Percentiles rank a stretch among this genome's conserved stretches.
Evolutionary conservation across 2,329 filamentous ascomycete genomes (phyloP).

Genomic region (Stagonosporopsis tanaceti): DNA sequence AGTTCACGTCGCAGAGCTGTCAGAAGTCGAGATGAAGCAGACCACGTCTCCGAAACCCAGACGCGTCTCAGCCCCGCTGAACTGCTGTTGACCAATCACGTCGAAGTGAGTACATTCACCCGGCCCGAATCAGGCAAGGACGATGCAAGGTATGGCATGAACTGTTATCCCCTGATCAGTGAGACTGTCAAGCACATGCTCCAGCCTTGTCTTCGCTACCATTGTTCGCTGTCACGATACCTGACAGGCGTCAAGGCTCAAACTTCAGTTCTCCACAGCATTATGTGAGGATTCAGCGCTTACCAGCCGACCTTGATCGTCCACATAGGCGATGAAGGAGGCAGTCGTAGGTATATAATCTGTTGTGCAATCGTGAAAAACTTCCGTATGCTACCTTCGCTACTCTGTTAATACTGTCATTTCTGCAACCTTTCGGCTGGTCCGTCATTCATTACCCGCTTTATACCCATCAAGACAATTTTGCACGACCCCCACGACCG

Average conservation of each 20-base stretch:
- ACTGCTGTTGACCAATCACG: background rate
- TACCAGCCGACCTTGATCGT: slow-evolving; percentile 10
- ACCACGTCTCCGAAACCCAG: slow-evolving; percentile 9
- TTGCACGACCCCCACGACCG: background rate
- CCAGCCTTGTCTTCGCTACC: slow-evolving; percentile 1
- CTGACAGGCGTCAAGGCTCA: slow-evolving; percentile 10
- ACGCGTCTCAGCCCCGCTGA: slow-evolving; percentile 9
- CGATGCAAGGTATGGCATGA: slow-evolving; percentile 13
- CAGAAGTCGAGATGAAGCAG: slow-evolving; percentile 20
- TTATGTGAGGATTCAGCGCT: slow-evolving; percentile 7
- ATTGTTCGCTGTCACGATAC: background rate
- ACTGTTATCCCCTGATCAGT: slow-evolving; percentile 8
- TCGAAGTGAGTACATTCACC: background rate
- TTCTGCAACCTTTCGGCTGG: slow-evolving; percentile 15
- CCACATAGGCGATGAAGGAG: background rate
- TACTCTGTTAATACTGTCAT: slow-evolving; percentile 8
- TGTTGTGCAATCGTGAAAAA: background rate
- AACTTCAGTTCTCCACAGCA: slow-evolving; percentile 6
- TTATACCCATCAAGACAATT: background rate
- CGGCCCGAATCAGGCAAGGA: slow-evolving; percentile 6
- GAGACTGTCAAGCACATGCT: slow-evolving; percentile 5
- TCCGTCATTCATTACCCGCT: slow-evolving; percentile 2
- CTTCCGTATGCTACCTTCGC: background rate
- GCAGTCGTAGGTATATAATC: background rate
- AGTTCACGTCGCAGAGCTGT: slow-evolving; percentile 12